phyloP scores from a whole-genome alignment of 176 grass and related monocot species.

The Leersia perrieri region DNA sequence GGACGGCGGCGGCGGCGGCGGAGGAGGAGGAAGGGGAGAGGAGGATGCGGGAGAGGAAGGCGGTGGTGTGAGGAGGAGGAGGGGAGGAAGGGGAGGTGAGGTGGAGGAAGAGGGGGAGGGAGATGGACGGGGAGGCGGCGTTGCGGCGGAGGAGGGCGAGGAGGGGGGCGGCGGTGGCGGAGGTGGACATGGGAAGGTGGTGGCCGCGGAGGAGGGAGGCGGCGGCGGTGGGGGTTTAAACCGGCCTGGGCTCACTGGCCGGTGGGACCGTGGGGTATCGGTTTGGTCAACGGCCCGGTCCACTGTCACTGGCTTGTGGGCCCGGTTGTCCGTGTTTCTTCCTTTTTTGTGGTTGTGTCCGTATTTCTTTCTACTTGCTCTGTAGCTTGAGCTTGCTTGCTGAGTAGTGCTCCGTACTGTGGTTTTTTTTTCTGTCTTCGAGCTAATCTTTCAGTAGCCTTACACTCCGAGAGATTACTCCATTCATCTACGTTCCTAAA shows the following conservation, averaged over 20 bases:
- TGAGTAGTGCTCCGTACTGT: too few relatives aligned
- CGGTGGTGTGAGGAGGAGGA: slow-evolving; percentile 28
- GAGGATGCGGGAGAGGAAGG: slow-evolving; percentile 53
- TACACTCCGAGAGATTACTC: too few relatives aligned
- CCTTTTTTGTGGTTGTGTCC: neutral
- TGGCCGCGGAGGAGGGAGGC: slow-evolving; percentile 29
- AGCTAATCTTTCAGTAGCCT: neutral
- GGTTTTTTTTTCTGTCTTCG: too few relatives aligned
- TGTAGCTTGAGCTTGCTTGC: neutral
- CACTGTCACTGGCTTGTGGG: slow-evolving; percentile 19
- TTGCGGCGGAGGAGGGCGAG: slow-evolving; percentile 57
- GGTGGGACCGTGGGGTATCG: slow-evolving; percentile 15
- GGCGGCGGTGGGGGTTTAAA: slow-evolving; percentile 36
- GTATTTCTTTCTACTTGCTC: neutral
- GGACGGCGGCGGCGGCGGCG: slow-evolving; percentile 46
- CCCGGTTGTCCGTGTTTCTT: neutral
- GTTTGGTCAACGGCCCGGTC: slow-evolving; percentile 10
- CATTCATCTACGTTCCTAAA: too few relatives aligned
- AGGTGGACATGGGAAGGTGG: slow-evolving; percentile 54
- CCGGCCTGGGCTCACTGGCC: slow-evolving; percentile 5
- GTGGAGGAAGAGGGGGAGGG: slow-evolving; percentile 64
- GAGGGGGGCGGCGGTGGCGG: slow-evolving; percentile 46
- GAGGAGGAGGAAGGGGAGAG: slow-evolving; percentile 34
- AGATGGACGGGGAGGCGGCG: slow-evolving; percentile 44
- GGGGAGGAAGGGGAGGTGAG: slow-evolving; percentile 46